These are phyloP conservation scores for Termitomyces sp. DNA, from an alignment of 768 basidiomycete genomes.

Conservation along the genomic window DNA sequence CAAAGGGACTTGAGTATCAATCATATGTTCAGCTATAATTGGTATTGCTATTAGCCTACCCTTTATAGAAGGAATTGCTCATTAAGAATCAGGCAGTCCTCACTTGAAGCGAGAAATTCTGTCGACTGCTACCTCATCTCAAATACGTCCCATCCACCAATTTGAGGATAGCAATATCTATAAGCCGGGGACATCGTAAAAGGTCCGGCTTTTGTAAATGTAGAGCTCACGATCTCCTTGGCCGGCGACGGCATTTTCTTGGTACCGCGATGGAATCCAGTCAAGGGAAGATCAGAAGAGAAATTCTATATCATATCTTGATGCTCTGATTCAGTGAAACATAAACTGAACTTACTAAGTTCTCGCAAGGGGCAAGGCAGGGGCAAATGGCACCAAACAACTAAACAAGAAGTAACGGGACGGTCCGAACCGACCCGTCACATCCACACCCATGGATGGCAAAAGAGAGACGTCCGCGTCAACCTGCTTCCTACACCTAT, in stretches of 20 bases:
- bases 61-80: conserved; percentile 1
- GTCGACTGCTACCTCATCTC: neutral
- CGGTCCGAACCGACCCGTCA: too few species aligned
- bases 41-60: neutral
- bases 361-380: too few species aligned
- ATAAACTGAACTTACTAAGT: neutral
- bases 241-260: too few species aligned
- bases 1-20: conserved; percentile 35
- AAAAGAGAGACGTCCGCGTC: too few species aligned
- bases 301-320: conserved; percentile 50
- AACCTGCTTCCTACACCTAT: too few species aligned
- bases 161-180: conserved; percentile 54
- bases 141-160: conserved; percentile 23
- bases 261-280: too few species aligned
- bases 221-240: conserved; percentile 44
- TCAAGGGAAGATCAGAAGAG: too few species aligned
- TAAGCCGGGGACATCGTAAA: neutral
- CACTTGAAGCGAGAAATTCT: conserved; percentile 3
- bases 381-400: too few species aligned
- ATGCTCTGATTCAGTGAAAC: conserved; percentile 11
- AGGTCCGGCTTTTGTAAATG: neutral
- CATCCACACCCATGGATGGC: too few species aligned
- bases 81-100: conserved; percentile 13
- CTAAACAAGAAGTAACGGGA: too few species aligned
- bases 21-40: conserved; percentile 22